Evolutionary conservation across 1,284 basidiomycete genomes (phyloP).

Genomic region (Cutaneotrichosporon sp.): DNA sequence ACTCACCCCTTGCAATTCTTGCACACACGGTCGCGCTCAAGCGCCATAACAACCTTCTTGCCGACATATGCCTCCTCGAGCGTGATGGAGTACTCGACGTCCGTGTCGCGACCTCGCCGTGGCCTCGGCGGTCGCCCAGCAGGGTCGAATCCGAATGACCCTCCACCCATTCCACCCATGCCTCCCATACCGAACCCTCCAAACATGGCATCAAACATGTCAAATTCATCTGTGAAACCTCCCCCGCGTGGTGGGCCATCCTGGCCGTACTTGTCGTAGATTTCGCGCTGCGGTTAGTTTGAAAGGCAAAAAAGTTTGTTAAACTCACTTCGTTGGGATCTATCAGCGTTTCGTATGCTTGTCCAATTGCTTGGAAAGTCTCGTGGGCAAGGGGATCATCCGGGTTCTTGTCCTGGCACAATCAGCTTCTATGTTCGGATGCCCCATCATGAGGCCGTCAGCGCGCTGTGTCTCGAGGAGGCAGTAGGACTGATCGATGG

Average conservation of each 20-base stretch:
- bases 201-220: constrained; percentile 76
- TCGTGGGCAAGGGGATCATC: constrained; percentile 56
- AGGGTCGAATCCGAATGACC: constrained; percentile 32
- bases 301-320: too few relatives aligned
- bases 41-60: constrained; percentile 79
- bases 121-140: constrained; percentile 46
- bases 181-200: constrained; percentile 49
- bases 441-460: too few relatives aligned
- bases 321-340: constrained; percentile 59
- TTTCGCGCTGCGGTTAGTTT: constrained; percentile 53
- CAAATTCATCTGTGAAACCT: constrained; percentile 47
- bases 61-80: constrained; percentile 92
- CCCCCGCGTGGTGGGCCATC: constrained; percentile 53
- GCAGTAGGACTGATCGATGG: too few relatives aligned
- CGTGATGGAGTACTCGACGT: constrained; percentile 76
- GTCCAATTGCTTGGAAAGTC: constrained; percentile 81
- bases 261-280: constrained; percentile 77
- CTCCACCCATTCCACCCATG: constrained; percentile 40
- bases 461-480: too few relatives aligned
- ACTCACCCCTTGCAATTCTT: constrained; percentile 70
- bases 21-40: constrained; percentile 82
- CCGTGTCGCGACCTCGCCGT: constrained; percentile 59
- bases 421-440: too few relatives aligned
- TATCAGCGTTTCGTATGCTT: constrained; percentile 84
- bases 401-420: constrained; percentile 44